phyloP scores from a whole-genome alignment of 2,329 filamentous ascomycete genomes.

The Cladobotryum protrusum region DNA sequence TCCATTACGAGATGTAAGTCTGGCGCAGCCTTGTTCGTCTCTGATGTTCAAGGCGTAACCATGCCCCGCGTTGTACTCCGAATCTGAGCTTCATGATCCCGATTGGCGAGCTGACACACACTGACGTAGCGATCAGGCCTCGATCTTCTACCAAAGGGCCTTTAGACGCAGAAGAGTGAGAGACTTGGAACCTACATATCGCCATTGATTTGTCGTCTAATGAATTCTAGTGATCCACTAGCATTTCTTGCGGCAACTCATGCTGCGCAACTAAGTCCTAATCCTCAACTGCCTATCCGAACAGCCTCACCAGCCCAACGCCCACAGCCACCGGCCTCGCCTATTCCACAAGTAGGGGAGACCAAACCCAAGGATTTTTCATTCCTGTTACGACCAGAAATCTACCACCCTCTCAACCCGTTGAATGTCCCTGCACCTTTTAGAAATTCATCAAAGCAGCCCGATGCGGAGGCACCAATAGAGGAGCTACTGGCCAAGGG shows the following conservation, averaged over 20 bases:
- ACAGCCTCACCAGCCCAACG: conserved; percentile 21
- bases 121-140: background rate
- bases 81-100: background rate
- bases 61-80: background rate
- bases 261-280: conserved; percentile 9
- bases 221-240: background rate
- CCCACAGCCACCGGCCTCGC: conserved; percentile 20
- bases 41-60: background rate
- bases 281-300: conserved; percentile 6
- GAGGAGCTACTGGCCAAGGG: conserved; percentile 61
- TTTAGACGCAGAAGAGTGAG: background rate
- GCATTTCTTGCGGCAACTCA: background rate
- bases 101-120: background rate
- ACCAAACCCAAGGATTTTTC: conserved; percentile 60
- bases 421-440: conserved; percentile 59
- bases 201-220: background rate
- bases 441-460: conserved; percentile 59
- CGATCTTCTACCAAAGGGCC: background rate
- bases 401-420: conserved; percentile 74
- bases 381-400: conserved; percentile 70
- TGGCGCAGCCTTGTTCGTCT: background rate
- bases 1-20: background rate
- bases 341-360: conserved; percentile 26
- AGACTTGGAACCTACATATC: background rate
- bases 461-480: conserved; percentile 58